These are phyloP conservation scores for Hypoxylon fragiforme DNA, from an alignment of 495 filamentous ascomycete genomes.

Conservation along the genomic window DNA sequence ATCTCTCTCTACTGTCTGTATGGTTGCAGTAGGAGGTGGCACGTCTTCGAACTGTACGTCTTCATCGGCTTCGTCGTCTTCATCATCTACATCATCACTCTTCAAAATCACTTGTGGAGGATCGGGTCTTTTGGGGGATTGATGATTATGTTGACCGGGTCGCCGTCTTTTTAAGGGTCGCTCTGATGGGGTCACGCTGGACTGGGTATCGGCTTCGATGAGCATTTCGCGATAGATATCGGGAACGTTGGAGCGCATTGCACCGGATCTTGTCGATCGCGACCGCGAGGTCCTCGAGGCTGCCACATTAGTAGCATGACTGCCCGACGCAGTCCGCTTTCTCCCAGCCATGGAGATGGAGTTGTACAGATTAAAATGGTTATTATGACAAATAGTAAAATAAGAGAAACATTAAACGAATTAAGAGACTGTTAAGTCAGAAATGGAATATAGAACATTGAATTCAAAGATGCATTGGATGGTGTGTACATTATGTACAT, in stretches of 20 bases:
- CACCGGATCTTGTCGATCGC: constrained; percentile 24
- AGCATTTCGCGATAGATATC: constrained; percentile 71
- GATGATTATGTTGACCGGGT: constrained; percentile 42
- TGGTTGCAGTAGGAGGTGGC: constrained; percentile 23
- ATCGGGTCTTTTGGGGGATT: constrained; percentile 13
- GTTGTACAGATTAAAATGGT: too few species aligned
- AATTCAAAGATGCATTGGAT: too few species aligned
- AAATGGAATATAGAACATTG: background rate
- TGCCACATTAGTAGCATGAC: constrained; percentile 21
- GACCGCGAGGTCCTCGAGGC: constrained; percentile 25
- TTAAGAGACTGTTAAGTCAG: constrained; percentile 2
- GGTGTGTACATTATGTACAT: too few species aligned
- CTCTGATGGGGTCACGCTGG: constrained; percentile 27
- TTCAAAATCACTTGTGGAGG: background rate
- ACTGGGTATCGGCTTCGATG: constrained; percentile 58
- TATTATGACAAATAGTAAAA: too few species aligned
- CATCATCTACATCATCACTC: constrained; percentile 40
- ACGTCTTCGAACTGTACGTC: constrained; percentile 44
- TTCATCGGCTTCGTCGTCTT: constrained; percentile 42
- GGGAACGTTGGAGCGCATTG: constrained; percentile 41
- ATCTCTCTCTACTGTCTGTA: constrained; percentile 32
- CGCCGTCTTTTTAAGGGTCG: constrained; percentile 47
- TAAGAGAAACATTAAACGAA: background rate
- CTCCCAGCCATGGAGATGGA: constrained; percentile 29
- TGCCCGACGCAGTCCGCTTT: constrained; percentile 27